These are phyloP conservation scores for Thamnidium elegans DNA, from an alignment of 192 early-diverging fungal species.

Conservation along the genomic window DNA sequence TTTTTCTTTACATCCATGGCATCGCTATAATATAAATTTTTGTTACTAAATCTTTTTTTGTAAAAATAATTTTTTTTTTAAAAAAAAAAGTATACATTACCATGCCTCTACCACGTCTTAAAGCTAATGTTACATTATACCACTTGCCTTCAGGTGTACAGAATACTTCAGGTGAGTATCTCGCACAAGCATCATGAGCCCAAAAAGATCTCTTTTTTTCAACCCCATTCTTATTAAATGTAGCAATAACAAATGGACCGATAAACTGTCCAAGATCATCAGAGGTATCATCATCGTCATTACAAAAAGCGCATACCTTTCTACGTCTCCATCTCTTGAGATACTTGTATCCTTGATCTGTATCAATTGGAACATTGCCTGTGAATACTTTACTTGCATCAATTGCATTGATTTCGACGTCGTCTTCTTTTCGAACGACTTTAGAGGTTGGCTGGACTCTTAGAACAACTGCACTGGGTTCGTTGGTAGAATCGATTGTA, in stretches of 20 bases:
- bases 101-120: conserved; percentile 69
- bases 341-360: conserved; percentile 45
- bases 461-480: neutral
- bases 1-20: conserved; percentile 68
- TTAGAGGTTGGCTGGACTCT: neutral
- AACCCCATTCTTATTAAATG: conserved; percentile 49
- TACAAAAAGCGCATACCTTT: conserved; percentile 68
- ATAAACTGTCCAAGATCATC: conserved; percentile 50
- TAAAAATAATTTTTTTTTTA: neutral
- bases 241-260: conserved; percentile 58
- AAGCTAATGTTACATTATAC: conserved; percentile 83
- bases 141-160: conserved; percentile 63
- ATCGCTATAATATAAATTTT: conserved; percentile 46
- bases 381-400: conserved; percentile 33
- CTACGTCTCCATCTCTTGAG: conserved; percentile 48
- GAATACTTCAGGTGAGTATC: conserved; percentile 83
- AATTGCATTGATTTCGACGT: neutral
- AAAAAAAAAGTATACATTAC: conserved; percentile 37
- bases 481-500: no score
- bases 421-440: neutral
- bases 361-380: conserved; percentile 38
- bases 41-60: neutral
- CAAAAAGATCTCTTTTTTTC: conserved; percentile 63
- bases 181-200: conserved; percentile 83
- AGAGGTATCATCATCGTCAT: conserved; percentile 54